Evolutionary conservation across 768 basidiomycete species (phyloP).

Genomic region (Hypsizygus marmoreus): DNA sequence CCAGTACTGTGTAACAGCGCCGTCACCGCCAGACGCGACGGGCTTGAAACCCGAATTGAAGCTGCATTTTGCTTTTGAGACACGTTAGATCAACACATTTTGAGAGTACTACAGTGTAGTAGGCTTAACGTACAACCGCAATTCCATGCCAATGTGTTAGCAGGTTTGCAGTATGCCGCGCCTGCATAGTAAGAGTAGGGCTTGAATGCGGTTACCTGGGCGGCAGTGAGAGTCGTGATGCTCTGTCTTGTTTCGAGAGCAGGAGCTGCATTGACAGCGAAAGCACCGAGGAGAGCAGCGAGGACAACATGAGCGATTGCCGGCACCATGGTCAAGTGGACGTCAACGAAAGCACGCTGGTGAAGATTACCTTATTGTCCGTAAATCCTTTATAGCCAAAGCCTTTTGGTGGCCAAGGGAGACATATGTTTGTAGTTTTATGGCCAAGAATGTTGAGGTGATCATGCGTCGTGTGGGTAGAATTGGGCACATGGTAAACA

Average conservation of each 20-base stretch:
- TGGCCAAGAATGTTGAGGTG: neutral
- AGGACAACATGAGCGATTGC: slow-evolving; percentile 1
- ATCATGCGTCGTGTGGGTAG: no score
- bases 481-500: no score
- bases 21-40: slow-evolving; percentile 47
- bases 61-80: slow-evolving; percentile 40
- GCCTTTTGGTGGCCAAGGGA: neutral
- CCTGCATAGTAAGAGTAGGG: slow-evolving; percentile 46
- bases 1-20: slow-evolving; percentile 43
- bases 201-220: slow-evolving; percentile 38
- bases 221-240: slow-evolving; percentile 31
- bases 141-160: slow-evolving; percentile 42
- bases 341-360: slow-evolving; percentile 2
- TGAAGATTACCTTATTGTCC: no score
- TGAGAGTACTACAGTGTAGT: no score
- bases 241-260: slow-evolving; percentile 14
- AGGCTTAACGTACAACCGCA: slow-evolving; percentile 38
- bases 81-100: slow-evolving; percentile 20
- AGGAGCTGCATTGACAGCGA: slow-evolving; percentile 12
- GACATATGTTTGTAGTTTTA: no score
- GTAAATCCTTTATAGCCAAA: no score
- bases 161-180: slow-evolving; percentile 43
- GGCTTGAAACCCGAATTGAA: slow-evolving; percentile 48
- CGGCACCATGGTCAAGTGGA: slow-evolving; percentile 2
- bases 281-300: slow-evolving; percentile 7